Base-by-base conservation (phyloP, 2,329 filamentous ascomycete species). In the Bipolaris sorokiniana region DNA sequence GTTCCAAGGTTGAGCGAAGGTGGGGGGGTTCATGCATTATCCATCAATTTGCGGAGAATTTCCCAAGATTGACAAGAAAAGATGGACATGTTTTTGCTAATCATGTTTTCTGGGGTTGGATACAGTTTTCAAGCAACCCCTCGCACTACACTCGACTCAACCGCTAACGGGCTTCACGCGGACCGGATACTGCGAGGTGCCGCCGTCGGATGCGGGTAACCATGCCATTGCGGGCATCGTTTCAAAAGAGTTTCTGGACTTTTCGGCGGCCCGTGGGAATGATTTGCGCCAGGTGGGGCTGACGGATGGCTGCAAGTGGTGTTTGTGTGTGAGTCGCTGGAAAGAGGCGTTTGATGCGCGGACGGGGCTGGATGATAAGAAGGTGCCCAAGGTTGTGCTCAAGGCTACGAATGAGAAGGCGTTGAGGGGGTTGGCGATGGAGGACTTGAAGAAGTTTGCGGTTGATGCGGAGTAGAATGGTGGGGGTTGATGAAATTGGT, bases 121-220 rank as follows among this genome's bases (percentile, higher is more conserved):
- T 10, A 13, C 7, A 57, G 54, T 57, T 13, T 57, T 54, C 50
- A 57, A 57, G 33, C 55, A 58, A n/a, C 51, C 84, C n/a, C 80
- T 88, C 13, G 74, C 81, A 23, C 76, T 84, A 31, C 85, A 87
- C 76, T 84, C 81, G 34, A 83, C 82, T 53, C 78, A 80, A 46
- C 86, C 86, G 7, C 78, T 84, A 68, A 88, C 86, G 1, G 86
- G 86, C 51, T 88, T 82, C 77, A 81, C 84, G 63, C 82, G 85
- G 46, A 85, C 84, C 56, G 86, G 86, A 18, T 88, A 86, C 73
- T 88, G 86, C 75, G 78, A 83, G 58, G 80, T 83, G 4, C 83
- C 82, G 3, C 71, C 76, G 2, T 77, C 78, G 13, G 85, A 88
- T 66, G 76, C 73, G 16, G 86, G 86, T 20, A 88, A 87, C 71